Evolutionary conservation across 75 land plant genomes (phyloP).

Genomic region (Isoetes taiwanensis): DNA sequence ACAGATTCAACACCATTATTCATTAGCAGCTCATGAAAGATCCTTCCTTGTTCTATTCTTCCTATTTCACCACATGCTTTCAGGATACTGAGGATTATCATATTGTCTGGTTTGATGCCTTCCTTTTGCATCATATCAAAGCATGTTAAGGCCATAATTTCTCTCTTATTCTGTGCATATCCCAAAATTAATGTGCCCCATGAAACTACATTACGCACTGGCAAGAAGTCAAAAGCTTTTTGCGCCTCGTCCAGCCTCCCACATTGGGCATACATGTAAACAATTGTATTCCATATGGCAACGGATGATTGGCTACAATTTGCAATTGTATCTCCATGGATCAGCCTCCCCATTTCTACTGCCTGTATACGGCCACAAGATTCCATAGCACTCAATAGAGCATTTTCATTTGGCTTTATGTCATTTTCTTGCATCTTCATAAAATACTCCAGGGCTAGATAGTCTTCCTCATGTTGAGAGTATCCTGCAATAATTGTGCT

Average conservation of each 20-base stretch:
- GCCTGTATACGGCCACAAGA: no score
- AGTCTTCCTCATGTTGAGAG: no score
- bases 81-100: slow-evolving; percentile 6
- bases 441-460: no score
- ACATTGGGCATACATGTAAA: slow-evolving; percentile 55
- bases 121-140: background rate
- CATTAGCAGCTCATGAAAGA: background rate
- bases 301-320: no score
- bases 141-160: slow-evolving; percentile 6
- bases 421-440: no score
- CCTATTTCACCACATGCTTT: slow-evolving; percentile 6
- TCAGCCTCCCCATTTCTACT: no score
- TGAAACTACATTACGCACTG: background rate
- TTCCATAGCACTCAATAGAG: no score
- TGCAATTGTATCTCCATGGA: no score
- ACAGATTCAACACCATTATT: background rate
- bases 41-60: background rate
- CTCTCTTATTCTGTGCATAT: slow-evolving; percentile 21
- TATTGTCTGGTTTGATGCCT: background rate
- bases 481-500: no score
- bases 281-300: slow-evolving; percentile 38
- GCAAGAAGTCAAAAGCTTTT: slow-evolving; percentile 9
- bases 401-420: no score
- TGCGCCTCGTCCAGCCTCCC: slow-evolving; percentile 11
- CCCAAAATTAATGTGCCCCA: slow-evolving; percentile 8